Evolutionary conservation across 306 rosid genomes (phyloP).

Genomic region (Fragaria ananassa): DNA sequence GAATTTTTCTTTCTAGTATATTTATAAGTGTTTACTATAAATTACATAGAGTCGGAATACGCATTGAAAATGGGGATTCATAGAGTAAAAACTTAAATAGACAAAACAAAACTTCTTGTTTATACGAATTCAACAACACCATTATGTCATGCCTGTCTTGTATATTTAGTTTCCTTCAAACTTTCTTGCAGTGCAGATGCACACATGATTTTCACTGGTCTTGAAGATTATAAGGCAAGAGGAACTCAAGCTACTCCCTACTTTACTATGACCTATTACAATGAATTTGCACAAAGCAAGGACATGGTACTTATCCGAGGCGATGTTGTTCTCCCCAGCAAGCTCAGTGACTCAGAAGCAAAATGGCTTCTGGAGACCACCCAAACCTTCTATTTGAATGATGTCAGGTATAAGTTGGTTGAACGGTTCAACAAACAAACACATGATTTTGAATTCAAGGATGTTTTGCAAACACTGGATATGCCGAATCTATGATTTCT

Average conservation of each 20-base stretch:
- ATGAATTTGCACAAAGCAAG: constrained; percentile 86
- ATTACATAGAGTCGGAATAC: neutral
- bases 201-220: constrained; percentile 75
- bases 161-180: constrained; percentile 6
- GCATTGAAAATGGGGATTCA: neutral
- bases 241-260: constrained; percentile 95
- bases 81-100: neutral
- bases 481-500: constrained; percentile 59
- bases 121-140: neutral
- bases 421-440: constrained; percentile 83
- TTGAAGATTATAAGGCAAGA: constrained; percentile 91
- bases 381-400: constrained; percentile 81
- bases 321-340: constrained; percentile 77
- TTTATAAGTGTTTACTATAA: neutral
- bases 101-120: neutral
- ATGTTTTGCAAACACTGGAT: constrained; percentile 71
- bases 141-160: neutral
- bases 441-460: constrained; percentile 87
- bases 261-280: constrained; percentile 60
- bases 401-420: constrained; percentile 66
- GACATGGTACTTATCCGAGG: constrained; percentile 82
- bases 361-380: constrained; percentile 78
- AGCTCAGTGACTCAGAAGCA: constrained; percentile 73
- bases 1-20: neutral
- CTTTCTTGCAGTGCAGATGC: constrained; percentile 69